These are phyloP conservation scores for Pezicula radicicola DNA, from an alignment of 2,329 filamentous ascomycete genomes.

Conservation along the genomic window DNA sequence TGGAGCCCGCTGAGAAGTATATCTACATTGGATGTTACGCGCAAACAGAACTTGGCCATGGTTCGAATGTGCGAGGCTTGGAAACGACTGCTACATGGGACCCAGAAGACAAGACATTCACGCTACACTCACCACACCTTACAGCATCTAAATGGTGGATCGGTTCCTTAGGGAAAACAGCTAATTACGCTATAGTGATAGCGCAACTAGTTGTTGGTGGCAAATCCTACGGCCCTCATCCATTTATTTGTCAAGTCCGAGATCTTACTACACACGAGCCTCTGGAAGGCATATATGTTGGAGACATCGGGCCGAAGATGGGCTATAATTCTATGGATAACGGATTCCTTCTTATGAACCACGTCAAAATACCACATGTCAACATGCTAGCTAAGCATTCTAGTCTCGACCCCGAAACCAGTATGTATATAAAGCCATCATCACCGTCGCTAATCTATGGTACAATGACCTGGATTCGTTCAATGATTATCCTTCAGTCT, in stretches of 20 bases:
- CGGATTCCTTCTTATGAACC: constrained; percentile 74
- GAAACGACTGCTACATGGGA: constrained; percentile 59
- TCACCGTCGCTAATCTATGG: constrained; percentile 71
- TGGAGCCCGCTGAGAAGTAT: constrained; percentile 66
- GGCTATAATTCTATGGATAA: constrained; percentile 83
- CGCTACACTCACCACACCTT: constrained; percentile 68
- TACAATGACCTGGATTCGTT: constrained; percentile 73
- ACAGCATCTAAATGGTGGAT: constrained; percentile 87
- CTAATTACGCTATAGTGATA: constrained; percentile 77
- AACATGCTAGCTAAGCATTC: constrained; percentile 74
- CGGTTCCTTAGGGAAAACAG: constrained; percentile 70
- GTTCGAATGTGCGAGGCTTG: constrained; percentile 67
- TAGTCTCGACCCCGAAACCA: constrained; percentile 63
- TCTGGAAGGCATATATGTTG: constrained; percentile 67
- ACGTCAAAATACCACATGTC: constrained; percentile 70
- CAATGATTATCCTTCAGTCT: constrained; percentile 70
- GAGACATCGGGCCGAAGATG: constrained; percentile 79
- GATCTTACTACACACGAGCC: constrained; percentile 68
- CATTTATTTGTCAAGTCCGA: constrained; percentile 74
- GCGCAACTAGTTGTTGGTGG: constrained; percentile 70
- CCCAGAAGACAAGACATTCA: constrained; percentile 69
- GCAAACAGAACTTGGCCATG: constrained; percentile 77
- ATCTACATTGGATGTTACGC: constrained; percentile 77
- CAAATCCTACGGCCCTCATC: constrained; percentile 72
- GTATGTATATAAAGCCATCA: constrained; percentile 64